phyloP scores from a whole-genome alignment of 2,329 filamentous ascomycete genomes.

The Fusarium pseudonygamai region DNA sequence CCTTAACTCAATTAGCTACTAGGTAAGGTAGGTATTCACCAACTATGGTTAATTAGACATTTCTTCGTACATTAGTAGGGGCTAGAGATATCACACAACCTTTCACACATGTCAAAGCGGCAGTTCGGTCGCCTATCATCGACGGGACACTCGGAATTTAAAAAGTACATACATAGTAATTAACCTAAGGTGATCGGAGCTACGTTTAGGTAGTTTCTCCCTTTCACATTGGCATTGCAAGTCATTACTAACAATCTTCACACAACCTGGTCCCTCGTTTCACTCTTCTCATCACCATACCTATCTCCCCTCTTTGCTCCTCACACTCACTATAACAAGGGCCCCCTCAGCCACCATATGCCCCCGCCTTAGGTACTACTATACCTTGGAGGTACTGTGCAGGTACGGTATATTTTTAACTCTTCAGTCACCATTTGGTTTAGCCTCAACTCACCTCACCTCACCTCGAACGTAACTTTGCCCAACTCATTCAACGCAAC shows the following conservation, averaged over 20 bases:
- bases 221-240: neutral
- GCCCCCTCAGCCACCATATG: slow-evolving; percentile 21
- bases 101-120: slow-evolving; percentile 1
- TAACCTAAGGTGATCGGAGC: neutral
- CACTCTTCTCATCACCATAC: neutral
- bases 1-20: neutral
- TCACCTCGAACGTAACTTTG: slow-evolving; percentile 4
- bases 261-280: neutral
- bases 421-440: slow-evolving; percentile 29
- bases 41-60: neutral
- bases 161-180: neutral
- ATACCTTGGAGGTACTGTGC: slow-evolving; percentile 9
- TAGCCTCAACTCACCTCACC: slow-evolving; percentile 24
- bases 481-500: slow-evolving; percentile 10
- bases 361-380: slow-evolving; percentile 17
- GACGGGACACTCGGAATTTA: neutral
- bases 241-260: neutral
- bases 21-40: neutral
- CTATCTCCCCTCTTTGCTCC: neutral
- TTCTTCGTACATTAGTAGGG: neutral
- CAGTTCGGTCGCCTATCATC: neutral
- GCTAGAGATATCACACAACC: neutral
- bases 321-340: slow-evolving; percentile 5
- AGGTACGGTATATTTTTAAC: slow-evolving; percentile 36
- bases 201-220: neutral